Conservation (phyloP, 2,329 filamentous ascomycete genomes). For the Fusarium beomiforme region DNA sequence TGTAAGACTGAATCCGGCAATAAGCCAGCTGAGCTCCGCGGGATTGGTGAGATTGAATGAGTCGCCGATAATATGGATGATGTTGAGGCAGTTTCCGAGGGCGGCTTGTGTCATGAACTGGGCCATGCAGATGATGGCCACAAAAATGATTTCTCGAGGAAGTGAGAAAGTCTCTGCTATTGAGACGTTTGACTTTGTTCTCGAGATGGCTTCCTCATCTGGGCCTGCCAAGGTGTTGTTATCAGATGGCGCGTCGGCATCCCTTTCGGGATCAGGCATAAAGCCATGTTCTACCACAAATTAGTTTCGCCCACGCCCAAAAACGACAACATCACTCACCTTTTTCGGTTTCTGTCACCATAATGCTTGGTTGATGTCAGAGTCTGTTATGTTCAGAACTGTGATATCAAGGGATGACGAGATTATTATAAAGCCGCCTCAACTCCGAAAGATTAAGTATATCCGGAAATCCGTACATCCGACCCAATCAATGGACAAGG, state of each 20-base stretch:
- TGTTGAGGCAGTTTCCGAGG: slow-evolving; percentile 39
- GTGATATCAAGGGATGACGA: background rate
- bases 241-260: slow-evolving; percentile 15
- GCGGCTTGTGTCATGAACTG: slow-evolving; percentile 41
- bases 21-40: slow-evolving; percentile 56
- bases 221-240: slow-evolving; percentile 18
- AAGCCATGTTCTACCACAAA: slow-evolving; percentile 1
- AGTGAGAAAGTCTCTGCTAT: slow-evolving; percentile 38
- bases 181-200: slow-evolving; percentile 33
- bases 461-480: slow-evolving; percentile 25
- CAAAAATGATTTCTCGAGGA: slow-evolving; percentile 28
- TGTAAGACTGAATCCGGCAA: slow-evolving; percentile 66
- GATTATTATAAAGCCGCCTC: background rate
- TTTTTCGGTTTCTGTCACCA: slow-evolving; percentile 16
- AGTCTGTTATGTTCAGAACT: background rate
- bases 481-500: background rate
- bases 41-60: slow-evolving; percentile 35
- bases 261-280: slow-evolving; percentile 7
- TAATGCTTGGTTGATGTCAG: background rate
- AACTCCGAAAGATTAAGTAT: background rate
- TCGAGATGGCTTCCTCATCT: slow-evolving; percentile 32
- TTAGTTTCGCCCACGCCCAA: background rate
- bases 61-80: slow-evolving; percentile 36
- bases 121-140: slow-evolving; percentile 36
- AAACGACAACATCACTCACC: background rate